Evolutionary conservation across 2,329 filamentous ascomycete genomes (phyloP).

Genomic region (Hymenoscyphus infarciens): DNA sequence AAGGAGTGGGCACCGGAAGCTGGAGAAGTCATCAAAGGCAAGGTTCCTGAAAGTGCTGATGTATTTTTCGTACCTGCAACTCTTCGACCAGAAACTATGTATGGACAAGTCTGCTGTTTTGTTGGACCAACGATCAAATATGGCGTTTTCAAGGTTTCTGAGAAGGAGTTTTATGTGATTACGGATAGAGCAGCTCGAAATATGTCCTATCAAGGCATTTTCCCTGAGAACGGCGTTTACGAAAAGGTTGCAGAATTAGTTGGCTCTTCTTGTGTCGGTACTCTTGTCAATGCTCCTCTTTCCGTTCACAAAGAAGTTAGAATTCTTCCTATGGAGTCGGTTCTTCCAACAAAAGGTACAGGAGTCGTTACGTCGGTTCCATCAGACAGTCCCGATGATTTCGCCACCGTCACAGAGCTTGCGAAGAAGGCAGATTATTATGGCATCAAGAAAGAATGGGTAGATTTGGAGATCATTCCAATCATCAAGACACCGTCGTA

Average conservation of each 20-base stretch:
- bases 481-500: constrained; percentile 88
- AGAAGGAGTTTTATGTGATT: constrained; percentile 78
- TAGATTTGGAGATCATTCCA: constrained; percentile 80
- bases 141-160: constrained; percentile 76
- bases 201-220: constrained; percentile 91
- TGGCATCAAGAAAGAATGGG: constrained; percentile 95
- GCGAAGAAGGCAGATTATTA: constrained; percentile 96
- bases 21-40: constrained; percentile 66
- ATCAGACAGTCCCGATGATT: constrained; percentile 94
- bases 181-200: constrained; percentile 84
- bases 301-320: constrained; percentile 80
- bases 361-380: constrained; percentile 95
- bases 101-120: constrained; percentile 94
- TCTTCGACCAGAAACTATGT: constrained; percentile 95
- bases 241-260: constrained; percentile 71
- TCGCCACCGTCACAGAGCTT: constrained; percentile 80
- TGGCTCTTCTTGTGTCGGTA: constrained; percentile 80
- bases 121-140: constrained; percentile 88
- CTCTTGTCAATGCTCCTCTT: constrained; percentile 84
- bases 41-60: constrained; percentile 72
- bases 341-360: constrained; percentile 90
- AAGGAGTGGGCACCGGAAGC: constrained; percentile 83
- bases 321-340: constrained; percentile 92
- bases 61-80: constrained; percentile 92
- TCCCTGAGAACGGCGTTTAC: constrained; percentile 71